These are phyloP conservation scores for Crotalaria pallida DNA, from an alignment of 306 rosid species.

Conservation along the genomic window DNA sequence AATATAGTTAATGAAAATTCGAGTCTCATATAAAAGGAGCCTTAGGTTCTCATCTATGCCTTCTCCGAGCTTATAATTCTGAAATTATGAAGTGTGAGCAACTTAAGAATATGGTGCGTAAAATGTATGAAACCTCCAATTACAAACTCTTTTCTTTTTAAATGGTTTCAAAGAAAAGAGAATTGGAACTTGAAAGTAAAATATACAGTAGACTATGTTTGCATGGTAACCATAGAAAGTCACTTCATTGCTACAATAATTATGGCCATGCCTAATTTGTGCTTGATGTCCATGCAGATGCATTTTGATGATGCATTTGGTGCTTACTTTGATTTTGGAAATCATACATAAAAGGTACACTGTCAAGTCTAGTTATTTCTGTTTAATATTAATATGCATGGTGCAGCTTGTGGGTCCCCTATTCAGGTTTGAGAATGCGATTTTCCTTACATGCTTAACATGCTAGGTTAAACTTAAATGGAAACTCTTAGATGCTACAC, in stretches of 20 bases:
- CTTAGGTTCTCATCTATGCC: not conserved
- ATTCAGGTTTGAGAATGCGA: constrained; percentile 5
- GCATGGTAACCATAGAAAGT: not conserved
- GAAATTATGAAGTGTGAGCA: not conserved
- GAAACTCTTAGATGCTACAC: no score
- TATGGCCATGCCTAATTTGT: constrained; percentile 22
- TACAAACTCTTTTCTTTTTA: not conserved
- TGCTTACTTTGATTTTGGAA: constrained; percentile 89
- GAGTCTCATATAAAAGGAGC: not conserved
- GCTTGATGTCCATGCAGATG: constrained; percentile 58
- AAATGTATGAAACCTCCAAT: not conserved
- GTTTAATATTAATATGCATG: not conserved
- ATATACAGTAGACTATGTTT: constrained; percentile 12
- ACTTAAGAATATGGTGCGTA: not conserved
- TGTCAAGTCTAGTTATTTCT: not conserved
- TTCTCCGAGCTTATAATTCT: not conserved
- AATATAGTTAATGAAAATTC: not conserved
- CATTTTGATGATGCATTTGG: constrained; percentile 68
- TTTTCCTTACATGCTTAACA: constrained; percentile 15
- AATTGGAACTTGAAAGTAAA: constrained; percentile 6
- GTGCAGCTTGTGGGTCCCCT: not conserved
- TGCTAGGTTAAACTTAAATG: constrained; percentile 71
- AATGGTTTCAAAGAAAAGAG: not conserved
- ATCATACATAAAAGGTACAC: constrained; percentile 90
- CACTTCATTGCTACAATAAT: not conserved